phyloP scores from a whole-genome alignment of 2,329 filamentous ascomycete genomes.

The Boeremia lycopersici region DNA sequence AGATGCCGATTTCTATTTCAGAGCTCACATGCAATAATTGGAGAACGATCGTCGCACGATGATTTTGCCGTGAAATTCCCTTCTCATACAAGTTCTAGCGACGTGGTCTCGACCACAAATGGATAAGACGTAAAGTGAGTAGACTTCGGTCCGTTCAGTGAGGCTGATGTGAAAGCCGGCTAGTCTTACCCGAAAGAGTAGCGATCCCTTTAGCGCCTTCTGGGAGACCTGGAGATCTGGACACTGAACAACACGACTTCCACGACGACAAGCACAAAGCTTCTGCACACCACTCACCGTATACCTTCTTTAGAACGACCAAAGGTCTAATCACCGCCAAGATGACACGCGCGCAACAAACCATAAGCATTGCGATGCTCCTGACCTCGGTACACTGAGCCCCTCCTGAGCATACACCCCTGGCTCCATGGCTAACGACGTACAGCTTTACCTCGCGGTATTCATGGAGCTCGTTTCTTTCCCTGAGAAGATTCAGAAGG shows the following conservation, averaged over 20 bases:
- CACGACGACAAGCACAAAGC: constrained; percentile 19
- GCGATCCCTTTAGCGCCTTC: constrained; percentile 31
- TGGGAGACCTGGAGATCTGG: constrained; percentile 34
- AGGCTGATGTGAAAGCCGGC: constrained; percentile 21
- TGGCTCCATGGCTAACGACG: constrained; percentile 25
- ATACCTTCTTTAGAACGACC: constrained; percentile 26
- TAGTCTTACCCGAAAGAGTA: constrained; percentile 23
- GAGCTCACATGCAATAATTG: neutral
- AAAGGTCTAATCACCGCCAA: constrained; percentile 42
- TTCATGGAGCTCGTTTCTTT: constrained; percentile 84
- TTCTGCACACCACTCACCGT: constrained; percentile 22
- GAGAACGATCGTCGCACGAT: neutral
- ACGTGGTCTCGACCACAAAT: constrained; percentile 5
- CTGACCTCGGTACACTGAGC: constrained; percentile 75
- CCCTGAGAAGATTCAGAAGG: constrained; percentile 75
- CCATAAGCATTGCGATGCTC: constrained; percentile 84
- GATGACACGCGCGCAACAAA: constrained; percentile 96
- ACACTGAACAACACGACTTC: constrained; percentile 26
- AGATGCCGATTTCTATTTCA: neutral
- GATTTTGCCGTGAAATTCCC: neutral
- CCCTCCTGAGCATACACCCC: constrained; percentile 18
- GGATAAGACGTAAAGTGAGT: neutral
- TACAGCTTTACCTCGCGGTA: constrained; percentile 84
- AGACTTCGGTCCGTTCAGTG: constrained; percentile 1
- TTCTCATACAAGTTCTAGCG: constrained; percentile 7